Evolutionary conservation across 164 flowering plant species (phyloP).

Genomic region (Vitis amurensis): DNA sequence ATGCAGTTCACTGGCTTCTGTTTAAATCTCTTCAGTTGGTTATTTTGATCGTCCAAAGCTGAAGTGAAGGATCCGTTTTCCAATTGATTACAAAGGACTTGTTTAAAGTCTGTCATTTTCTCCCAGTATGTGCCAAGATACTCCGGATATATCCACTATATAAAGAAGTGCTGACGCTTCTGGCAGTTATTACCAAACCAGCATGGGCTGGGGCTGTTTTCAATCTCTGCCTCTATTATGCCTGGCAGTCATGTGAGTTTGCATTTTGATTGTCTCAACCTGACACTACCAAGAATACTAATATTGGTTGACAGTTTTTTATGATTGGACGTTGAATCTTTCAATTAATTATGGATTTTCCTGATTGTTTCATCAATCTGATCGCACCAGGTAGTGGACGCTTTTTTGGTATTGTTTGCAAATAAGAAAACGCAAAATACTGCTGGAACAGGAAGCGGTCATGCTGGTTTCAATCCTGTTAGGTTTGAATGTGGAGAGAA

Average conservation of each 20-base stretch:
- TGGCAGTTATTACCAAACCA: conserved; percentile 79
- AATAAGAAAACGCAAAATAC: conserved; percentile 62
- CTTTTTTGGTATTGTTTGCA: conserved; percentile 84
- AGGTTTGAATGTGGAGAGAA: conserved; percentile 43
- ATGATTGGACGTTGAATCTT: too few relatives aligned
- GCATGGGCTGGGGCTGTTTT: conserved; percentile 93
- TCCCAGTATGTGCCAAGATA: conserved; percentile 78
- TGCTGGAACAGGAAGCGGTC: conserved; percentile 59
- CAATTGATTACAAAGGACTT: conserved; percentile 51
- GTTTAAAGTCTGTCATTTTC: conserved; percentile 50
- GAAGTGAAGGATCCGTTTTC: conserved; percentile 39
- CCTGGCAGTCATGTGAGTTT: conserved; percentile 92
- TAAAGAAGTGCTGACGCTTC: conserved; percentile 71
- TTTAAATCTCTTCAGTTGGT: conserved; percentile 43
- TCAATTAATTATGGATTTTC: neutral
- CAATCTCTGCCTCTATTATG: conserved; percentile 88
- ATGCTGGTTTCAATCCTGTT: neutral
- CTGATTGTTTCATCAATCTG: neutral
- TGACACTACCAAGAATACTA: neutral
- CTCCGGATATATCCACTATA: conserved; percentile 61
- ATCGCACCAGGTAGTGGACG: conserved; percentile 64
- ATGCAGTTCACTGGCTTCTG: neutral
- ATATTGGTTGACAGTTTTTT: too few relatives aligned
- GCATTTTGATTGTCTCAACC: neutral
- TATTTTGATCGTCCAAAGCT: conserved; percentile 50